Percentiles rank a stretch among this genome's conserved stretches.
Evolutionary conservation across 306 rosid species (phyloP).

Genomic region (Dryas octopetala): DNA sequence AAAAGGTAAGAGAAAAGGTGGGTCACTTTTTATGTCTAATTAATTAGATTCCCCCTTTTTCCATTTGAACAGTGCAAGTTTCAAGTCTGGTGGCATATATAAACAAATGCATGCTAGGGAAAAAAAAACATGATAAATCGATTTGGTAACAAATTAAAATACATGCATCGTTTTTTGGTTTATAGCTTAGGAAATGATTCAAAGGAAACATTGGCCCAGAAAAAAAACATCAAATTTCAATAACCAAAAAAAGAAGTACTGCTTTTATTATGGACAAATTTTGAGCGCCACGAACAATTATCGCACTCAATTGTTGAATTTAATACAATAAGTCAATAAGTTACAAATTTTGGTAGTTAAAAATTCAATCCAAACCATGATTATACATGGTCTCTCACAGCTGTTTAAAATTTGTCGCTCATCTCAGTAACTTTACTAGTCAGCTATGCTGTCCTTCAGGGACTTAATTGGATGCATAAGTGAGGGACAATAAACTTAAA

Average conservation of each 20-base stretch:
- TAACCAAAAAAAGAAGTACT: not conserved
- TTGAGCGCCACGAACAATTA: too few relatives aligned
- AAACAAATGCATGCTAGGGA: not conserved
- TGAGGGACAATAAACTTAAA: too few relatives aligned
- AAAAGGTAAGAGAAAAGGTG: constrained; percentile 19
- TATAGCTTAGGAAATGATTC: not conserved
- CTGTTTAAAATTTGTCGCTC: too few relatives aligned
- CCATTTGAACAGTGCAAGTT: not conserved
- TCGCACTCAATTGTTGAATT: too few relatives aligned
- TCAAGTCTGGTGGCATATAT: not conserved
- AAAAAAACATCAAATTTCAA: not conserved
- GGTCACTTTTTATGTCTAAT: not conserved
- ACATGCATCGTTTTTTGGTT: not conserved
- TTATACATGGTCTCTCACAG: too few relatives aligned
- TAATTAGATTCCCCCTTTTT: constrained; percentile 1
- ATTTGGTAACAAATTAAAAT: not conserved
- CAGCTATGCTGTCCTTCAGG: too few relatives aligned
- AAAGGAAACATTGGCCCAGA: not conserved
- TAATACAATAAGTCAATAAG: too few relatives aligned
- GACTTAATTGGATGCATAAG: too few relatives aligned
- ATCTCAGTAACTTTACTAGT: too few relatives aligned
- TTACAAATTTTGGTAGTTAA: too few relatives aligned
- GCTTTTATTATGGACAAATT: too few relatives aligned
- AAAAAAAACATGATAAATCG: not conserved
- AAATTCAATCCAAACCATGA: too few relatives aligned